phyloP scores from a whole-genome alignment of 1,284 basidiomycete species.

The Chondrostereum purpureum region DNA sequence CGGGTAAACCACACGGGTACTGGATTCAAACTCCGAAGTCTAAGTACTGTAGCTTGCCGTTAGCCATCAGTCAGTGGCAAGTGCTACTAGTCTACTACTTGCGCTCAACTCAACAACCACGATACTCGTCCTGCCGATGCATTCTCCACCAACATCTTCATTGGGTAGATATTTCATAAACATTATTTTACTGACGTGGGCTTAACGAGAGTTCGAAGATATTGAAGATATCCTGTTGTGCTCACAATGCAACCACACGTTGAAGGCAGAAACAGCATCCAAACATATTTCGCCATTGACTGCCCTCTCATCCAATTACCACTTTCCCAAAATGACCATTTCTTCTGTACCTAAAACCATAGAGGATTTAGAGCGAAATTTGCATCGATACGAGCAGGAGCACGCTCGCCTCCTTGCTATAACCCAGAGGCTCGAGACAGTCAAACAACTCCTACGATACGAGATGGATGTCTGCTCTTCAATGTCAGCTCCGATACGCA shows the following conservation, averaged over 20 bases:
- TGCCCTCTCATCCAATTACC: neutral
- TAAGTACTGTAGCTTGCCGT: neutral
- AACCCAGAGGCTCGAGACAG: neutral
- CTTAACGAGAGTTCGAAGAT: too few relatives aligned
- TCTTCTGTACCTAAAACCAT: neutral
- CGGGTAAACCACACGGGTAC: neutral
- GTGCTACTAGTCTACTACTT: too few relatives aligned
- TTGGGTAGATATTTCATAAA: neutral
- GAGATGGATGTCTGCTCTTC: neutral
- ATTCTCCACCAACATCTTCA: too few relatives aligned
- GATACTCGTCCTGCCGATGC: too few relatives aligned
- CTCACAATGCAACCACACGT: neutral
- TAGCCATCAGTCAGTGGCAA: too few relatives aligned
- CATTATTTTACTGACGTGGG: neutral
- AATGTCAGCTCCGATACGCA: slow-evolving; percentile 6
- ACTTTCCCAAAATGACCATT: neutral
- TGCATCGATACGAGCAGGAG: neutral
- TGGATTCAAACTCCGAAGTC: neutral
- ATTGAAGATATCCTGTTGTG: neutral
- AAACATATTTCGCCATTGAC: neutral
- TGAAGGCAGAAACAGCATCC: neutral
- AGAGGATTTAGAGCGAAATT: neutral
- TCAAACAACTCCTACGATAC: neutral
- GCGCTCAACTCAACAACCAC: too few relatives aligned
- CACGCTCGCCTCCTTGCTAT: neutral